Conservation (phyloP, 495 filamentous ascomycete species). For the Penicillium taxi region DNA sequence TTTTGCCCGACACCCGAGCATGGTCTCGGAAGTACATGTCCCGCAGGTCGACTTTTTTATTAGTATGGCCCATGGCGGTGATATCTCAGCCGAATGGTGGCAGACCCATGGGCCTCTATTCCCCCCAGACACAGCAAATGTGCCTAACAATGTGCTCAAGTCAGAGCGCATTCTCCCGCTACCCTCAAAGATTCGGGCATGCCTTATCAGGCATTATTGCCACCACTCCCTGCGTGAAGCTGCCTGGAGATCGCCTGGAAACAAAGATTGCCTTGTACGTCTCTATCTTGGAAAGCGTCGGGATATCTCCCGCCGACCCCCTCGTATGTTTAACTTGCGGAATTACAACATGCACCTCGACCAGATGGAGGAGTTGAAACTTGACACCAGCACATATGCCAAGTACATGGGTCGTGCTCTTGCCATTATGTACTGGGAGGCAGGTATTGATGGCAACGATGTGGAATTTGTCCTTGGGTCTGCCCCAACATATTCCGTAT, state of each 20-base stretch:
- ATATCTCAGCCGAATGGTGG: too few species aligned
- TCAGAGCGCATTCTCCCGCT: constrained; percentile 34
- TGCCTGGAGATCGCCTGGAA: constrained; percentile 16
- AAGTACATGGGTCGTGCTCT: constrained; percentile 31
- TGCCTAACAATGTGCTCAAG: constrained; percentile 19
- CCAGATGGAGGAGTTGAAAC: constrained; percentile 26
- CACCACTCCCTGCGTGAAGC: constrained; percentile 4
- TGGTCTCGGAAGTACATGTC: too few species aligned
- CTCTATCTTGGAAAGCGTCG: constrained; percentile 34
- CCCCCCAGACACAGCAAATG: constrained; percentile 5
- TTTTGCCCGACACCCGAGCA: too few species aligned
- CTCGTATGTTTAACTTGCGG: constrained; percentile 26
- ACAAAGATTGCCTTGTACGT: constrained; percentile 32
- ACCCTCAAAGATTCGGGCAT: constrained; percentile 13
- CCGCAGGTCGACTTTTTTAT: too few species aligned
- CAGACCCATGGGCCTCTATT: constrained; percentile 9
- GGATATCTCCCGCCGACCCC: not conserved
- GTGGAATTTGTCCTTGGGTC: constrained; percentile 44
- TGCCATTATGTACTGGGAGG: constrained; percentile 33
- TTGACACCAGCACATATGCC: constrained; percentile 17
- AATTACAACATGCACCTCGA: constrained; percentile 38
- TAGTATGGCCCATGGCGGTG: too few species aligned
- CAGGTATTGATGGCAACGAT: constrained; percentile 31
- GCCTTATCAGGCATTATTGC: constrained; percentile 27
- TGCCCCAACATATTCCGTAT: too few species aligned